A percentile compares a stretch with the other conserved stretches of the same genome.
phyloP scores from a whole-genome alignment of 2,329 filamentous ascomycete genomes.

The Pyrenochaeta sp. region DNA sequence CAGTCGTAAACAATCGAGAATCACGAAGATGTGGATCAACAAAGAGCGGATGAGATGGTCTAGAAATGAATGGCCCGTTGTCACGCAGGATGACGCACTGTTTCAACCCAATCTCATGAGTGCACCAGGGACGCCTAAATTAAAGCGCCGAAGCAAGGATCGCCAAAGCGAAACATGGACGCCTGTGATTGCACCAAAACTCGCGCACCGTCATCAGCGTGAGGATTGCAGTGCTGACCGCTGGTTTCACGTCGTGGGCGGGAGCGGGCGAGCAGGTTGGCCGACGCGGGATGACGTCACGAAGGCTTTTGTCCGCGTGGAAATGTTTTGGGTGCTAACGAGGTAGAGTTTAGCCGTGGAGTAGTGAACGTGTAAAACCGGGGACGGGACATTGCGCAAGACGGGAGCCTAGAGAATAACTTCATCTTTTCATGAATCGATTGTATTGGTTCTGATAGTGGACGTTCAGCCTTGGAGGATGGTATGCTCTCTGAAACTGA shows the following conservation, averaged over 20 bases:
- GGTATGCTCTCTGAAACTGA: no score
- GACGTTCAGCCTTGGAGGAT: no score
- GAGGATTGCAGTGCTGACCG: constrained; percentile 21
- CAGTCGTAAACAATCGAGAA: constrained; percentile 1
- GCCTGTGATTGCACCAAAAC: constrained; percentile 25
- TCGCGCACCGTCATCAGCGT: constrained; percentile 19
- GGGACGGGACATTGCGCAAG: no score
- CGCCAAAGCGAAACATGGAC: constrained; percentile 14
- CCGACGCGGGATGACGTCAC: constrained; percentile 16
- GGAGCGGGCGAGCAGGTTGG: constrained; percentile 1
- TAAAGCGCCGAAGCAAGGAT: constrained; percentile 17
- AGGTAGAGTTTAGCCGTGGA: neutral
- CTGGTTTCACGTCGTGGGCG: constrained; percentile 17
- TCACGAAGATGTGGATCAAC: neutral
- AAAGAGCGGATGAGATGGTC: constrained; percentile 6
- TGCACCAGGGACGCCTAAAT: neutral
- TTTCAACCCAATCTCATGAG: no score
- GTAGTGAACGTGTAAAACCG: neutral
- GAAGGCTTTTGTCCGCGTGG: neutral
- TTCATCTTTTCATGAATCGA: no score
- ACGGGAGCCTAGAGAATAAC: no score
- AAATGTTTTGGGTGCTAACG: neutral
- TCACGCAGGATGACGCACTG: constrained; percentile 28
- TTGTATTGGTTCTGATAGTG: no score
- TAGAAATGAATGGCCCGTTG: constrained; percentile 6